A percentile compares a stretch with the other conserved stretches of the same genome.
Conservation (phyloP, 2,329 filamentous ascomycete genomes). For the Metarhizium guizhouense region DNA sequence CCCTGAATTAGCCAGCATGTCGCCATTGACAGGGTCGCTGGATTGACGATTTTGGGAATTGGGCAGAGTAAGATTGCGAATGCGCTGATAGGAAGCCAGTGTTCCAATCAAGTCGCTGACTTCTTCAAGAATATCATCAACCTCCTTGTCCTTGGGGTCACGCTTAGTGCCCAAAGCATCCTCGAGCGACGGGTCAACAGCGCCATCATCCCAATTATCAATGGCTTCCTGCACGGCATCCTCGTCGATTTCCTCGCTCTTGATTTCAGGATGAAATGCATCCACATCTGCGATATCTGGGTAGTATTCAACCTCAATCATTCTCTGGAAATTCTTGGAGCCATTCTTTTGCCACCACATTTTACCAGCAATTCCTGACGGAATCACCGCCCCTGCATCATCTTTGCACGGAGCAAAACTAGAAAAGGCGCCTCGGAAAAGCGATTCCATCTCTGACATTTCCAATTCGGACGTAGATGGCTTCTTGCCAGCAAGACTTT, state of each 20-base stretch:
- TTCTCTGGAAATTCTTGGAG: slow-evolving; percentile 53
- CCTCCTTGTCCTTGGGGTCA: slow-evolving; percentile 55
- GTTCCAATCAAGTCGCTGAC: slow-evolving; percentile 71
- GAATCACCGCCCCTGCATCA: slow-evolving; percentile 60
- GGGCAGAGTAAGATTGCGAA: slow-evolving; percentile 62
- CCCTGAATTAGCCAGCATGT: slow-evolving; percentile 59
- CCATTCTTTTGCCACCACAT: slow-evolving; percentile 72
- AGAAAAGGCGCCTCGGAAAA: slow-evolving; percentile 71
- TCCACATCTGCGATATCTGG: slow-evolving; percentile 30
- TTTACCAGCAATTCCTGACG: slow-evolving; percentile 56
- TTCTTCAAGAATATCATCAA: slow-evolving; percentile 61
- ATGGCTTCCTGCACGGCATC: slow-evolving; percentile 43
- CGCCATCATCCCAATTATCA: slow-evolving; percentile 48
- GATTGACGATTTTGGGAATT: slow-evolving; percentile 53
- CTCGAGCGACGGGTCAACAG: slow-evolving; percentile 49
- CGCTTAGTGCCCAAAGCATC: slow-evolving; percentile 42
- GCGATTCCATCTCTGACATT: slow-evolving; percentile 59
- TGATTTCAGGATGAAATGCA: slow-evolving; percentile 22
- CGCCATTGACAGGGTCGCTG: slow-evolving; percentile 54
- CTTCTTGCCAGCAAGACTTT: slow-evolving; percentile 56
- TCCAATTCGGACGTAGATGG: slow-evolving; percentile 47
- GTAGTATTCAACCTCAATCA: slow-evolving; percentile 45
- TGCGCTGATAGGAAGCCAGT: slow-evolving; percentile 68
- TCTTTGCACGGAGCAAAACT: slow-evolving; percentile 72
- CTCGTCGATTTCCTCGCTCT: slow-evolving; percentile 38